Evolutionary conservation across 768 basidiomycete genomes (phyloP).

Genomic region (Leccinum arenicola): DNA sequence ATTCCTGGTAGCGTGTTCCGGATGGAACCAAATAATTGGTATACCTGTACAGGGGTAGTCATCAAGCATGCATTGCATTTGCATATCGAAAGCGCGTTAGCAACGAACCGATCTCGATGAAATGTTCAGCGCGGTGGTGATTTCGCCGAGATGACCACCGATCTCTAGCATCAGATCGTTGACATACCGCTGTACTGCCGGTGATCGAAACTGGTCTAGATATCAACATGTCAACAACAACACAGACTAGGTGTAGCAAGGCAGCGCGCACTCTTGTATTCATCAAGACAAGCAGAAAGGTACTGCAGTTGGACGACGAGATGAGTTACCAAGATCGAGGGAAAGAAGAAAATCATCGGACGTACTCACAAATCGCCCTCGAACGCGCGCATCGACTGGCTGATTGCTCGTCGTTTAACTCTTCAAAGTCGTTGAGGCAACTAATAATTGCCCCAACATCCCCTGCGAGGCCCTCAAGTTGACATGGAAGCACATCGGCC

Average conservation of each 20-base stretch:
- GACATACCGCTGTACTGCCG: not conserved
- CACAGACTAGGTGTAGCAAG: not conserved
- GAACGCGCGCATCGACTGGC: constrained; percentile 43
- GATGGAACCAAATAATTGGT: constrained; percentile 50
- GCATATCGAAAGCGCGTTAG: not conserved
- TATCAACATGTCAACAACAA: not conserved
- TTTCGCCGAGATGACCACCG: constrained; percentile 45
- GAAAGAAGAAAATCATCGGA: not conserved
- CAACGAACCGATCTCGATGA: constrained; percentile 48
- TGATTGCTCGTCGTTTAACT: constrained; percentile 53
- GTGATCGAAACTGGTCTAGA: not conserved
- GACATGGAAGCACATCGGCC: constrained; percentile 42
- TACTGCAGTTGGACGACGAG: constrained; percentile 33
- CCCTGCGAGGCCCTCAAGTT: constrained; percentile 42
- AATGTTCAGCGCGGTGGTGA: constrained; percentile 45
- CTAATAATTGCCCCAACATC: constrained; percentile 48
- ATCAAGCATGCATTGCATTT: not conserved
- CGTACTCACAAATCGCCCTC: constrained; percentile 46
- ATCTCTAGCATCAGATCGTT: not conserved
- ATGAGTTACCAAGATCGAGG: not conserved
- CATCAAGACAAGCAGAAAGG: constrained; percentile 45
- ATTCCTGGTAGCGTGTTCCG: constrained; percentile 46
- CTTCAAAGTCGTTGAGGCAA: constrained; percentile 52
- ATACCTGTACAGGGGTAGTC: constrained; percentile 38
- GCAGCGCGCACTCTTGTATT: constrained; percentile 38